Percentiles rank a stretch among this genome's conserved stretches.
phyloP scores from a whole-genome alignment of 2,329 filamentous ascomycete species.

The Aureobasidium sp. region DNA sequence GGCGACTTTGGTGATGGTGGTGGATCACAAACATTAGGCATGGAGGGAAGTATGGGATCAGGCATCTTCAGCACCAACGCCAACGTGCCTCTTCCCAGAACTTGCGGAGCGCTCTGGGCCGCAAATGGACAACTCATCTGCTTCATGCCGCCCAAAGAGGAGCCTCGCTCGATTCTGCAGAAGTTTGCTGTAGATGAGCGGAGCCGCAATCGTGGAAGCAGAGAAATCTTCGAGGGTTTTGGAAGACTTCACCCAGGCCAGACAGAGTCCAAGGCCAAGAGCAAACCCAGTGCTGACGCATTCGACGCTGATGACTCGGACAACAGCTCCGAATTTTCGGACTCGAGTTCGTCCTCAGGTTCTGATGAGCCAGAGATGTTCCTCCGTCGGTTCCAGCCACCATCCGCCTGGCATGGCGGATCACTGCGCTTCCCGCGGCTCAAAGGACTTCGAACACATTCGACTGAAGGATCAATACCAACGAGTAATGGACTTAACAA shows the following conservation, averaged over 20 bases:
- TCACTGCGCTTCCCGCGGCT: constrained; percentile 18
- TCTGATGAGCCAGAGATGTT: constrained; percentile 22
- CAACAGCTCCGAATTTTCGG: constrained; percentile 19
- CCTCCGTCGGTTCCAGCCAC: constrained; percentile 13
- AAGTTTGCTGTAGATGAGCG: constrained; percentile 15
- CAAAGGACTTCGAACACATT: constrained; percentile 5
- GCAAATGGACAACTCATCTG: constrained; percentile 51
- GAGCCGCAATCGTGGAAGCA: constrained; percentile 35
- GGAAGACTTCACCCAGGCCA: constrained; percentile 50
- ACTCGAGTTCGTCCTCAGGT: constrained; percentile 30
- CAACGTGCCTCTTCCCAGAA: constrained; percentile 56
- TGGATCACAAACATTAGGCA: constrained; percentile 26
- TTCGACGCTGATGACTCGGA: constrained; percentile 20
- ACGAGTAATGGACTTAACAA: constrained; percentile 15
- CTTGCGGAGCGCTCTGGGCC: constrained; percentile 51
- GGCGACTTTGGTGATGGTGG: constrained; percentile 33
- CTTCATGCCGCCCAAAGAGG: constrained; percentile 49
- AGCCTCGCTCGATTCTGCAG: constrained; percentile 35
- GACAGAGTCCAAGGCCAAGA: constrained; percentile 34
- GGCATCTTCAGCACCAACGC: constrained; percentile 53
- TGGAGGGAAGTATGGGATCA: constrained; percentile 35
- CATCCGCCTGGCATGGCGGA: constrained; percentile 15
- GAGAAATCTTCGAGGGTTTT: constrained; percentile 57
- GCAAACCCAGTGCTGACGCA: not conserved
- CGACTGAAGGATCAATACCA: constrained; percentile 16